Evolutionary conservation across 2,329 filamentous ascomycete species (phyloP), one percentile per base, ranked within the genome.

Genomic region (Fusarium phyllophilum): DNA sequence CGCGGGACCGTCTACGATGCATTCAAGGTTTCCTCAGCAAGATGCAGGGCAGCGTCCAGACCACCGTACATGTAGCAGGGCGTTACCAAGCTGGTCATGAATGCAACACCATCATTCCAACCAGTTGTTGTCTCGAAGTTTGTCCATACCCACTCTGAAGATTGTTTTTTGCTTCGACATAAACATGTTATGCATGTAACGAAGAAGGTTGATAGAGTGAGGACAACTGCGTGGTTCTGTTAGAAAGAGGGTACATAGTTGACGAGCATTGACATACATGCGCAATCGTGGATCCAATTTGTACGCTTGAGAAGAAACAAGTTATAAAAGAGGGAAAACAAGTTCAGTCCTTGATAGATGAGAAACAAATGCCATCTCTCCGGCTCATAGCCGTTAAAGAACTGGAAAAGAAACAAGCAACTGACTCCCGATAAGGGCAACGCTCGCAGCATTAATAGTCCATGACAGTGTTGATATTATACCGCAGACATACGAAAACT

Each of bases 281-380:
- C 51, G 8, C n/a, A 36, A 9, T 54, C 34, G 14, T 54, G 34
- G 24, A 54, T 38, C 34, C 34, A 54, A n/a, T 54, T 54, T 22
- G 51, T 54, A 11, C 51, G 51, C 33, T 54, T 54, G 4, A 54
- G 34, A 15, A 54, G 18, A 13, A 38, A 54, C 17, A 54, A 6
- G 18, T 54, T 54, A 22, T 54, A 54, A 22, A 54, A 29, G 18
- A 54, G 34, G 3, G 34, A 26, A 38, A 54, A 39, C 10, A 54
- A 20, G 20, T 54, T 54, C 6, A 38, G 33, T 29, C 49, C 49
- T 20, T 54, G 49, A 29, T 38, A 54, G 13, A 38, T 54, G 2
- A 54, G 49, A 38, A 54, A 54, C 33, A 54, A 38, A 26, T 54
- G 34, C 49, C 49, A 54, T 24, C 49, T 18, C 24, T 36, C 34